phyloP scores from a whole-genome alignment of 768 basidiomycete genomes.

The Calvatia gigantea region DNA sequence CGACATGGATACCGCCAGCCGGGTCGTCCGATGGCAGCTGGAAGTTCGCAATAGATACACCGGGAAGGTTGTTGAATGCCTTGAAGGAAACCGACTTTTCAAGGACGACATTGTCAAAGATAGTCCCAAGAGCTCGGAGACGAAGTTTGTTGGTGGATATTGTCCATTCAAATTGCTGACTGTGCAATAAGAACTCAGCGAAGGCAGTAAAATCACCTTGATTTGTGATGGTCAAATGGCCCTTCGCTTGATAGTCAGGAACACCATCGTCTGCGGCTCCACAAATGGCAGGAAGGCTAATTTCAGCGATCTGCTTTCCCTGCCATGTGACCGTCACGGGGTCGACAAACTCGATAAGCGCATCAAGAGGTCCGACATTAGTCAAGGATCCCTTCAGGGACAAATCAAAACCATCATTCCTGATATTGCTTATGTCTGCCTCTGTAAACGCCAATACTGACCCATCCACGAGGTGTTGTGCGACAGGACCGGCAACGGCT shows the following conservation, averaged over 20 bases:
- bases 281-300: slow-evolving; percentile 65
- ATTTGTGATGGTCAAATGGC: slow-evolving; percentile 54
- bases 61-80: slow-evolving; percentile 69
- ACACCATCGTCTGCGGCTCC: slow-evolving; percentile 65
- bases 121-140: slow-evolving; percentile 61
- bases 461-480: slow-evolving; percentile 60
- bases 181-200: slow-evolving; percentile 63
- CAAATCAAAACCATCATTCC: slow-evolving; percentile 62
- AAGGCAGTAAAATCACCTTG: slow-evolving; percentile 56
- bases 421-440: slow-evolving; percentile 58
- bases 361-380: slow-evolving; percentile 66
- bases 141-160: slow-evolving; percentile 64
- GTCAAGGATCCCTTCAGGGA: slow-evolving; percentile 57
- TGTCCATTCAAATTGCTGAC: slow-evolving; percentile 63
- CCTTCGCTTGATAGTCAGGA: slow-evolving; percentile 55
- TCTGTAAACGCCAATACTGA: slow-evolving; percentile 50
- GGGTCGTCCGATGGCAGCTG: slow-evolving; percentile 64
- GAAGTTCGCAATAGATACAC: slow-evolving; percentile 70
- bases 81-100: slow-evolving; percentile 60
- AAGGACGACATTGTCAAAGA: slow-evolving; percentile 62
- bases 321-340: slow-evolving; percentile 65
- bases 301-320: slow-evolving; percentile 58
- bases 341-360: slow-evolving; percentile 60
- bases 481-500: slow-evolving; percentile 64
- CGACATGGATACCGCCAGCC: slow-evolving; percentile 67